Conservation (phyloP, 2,329 filamentous ascomycete species). For the Diaporthe citrichinensis region DNA sequence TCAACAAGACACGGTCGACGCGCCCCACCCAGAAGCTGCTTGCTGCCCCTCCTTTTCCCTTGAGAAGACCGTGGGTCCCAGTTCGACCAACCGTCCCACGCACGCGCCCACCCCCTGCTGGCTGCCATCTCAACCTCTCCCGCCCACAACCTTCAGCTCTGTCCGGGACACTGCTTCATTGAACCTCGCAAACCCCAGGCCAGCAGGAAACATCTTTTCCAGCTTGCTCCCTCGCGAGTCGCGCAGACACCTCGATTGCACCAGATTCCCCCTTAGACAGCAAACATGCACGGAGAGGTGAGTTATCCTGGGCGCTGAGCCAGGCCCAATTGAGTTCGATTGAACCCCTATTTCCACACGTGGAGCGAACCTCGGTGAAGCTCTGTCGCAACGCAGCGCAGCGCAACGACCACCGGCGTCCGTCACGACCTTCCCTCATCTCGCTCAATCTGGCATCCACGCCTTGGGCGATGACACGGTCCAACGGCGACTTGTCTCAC, state of each 20-base stretch:
- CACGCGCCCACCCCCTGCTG: not conserved
- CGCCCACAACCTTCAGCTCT: conserved; percentile 29
- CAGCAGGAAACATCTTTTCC: conserved; percentile 7
- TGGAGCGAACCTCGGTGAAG: conserved; percentile 30
- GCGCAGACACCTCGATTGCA: conserved; percentile 32
- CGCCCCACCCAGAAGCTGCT: no score
- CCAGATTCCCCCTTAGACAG: conserved; percentile 8
- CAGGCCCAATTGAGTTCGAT: conserved; percentile 8
- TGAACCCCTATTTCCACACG: conserved; percentile 35
- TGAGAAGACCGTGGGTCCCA: conserved; percentile 19
- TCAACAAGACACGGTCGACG: conserved; percentile 29
- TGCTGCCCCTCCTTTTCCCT: conserved; percentile 32
- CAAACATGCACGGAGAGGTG: conserved; percentile 43
- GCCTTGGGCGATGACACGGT: conserved; percentile 9
- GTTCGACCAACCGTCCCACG: conserved; percentile 15
- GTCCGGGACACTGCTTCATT: conserved; percentile 12
- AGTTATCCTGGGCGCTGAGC: conserved; percentile 35
- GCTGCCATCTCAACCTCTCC: conserved; percentile 23
- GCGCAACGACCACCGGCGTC: conserved; percentile 21
- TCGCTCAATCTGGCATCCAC: conserved; percentile 27
- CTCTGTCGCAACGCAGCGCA: conserved; percentile 25
- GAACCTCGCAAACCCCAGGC: conserved; percentile 7
- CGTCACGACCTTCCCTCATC: conserved; percentile 20
- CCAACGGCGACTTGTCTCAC: conserved; percentile 22
- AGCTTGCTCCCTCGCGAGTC: conserved; percentile 33